Evolutionary conservation across 2,329 filamentous ascomycete species (phyloP), one percentile per base, ranked within the genome.

Genomic region (Dendrostoma leiphaemia): DNA sequence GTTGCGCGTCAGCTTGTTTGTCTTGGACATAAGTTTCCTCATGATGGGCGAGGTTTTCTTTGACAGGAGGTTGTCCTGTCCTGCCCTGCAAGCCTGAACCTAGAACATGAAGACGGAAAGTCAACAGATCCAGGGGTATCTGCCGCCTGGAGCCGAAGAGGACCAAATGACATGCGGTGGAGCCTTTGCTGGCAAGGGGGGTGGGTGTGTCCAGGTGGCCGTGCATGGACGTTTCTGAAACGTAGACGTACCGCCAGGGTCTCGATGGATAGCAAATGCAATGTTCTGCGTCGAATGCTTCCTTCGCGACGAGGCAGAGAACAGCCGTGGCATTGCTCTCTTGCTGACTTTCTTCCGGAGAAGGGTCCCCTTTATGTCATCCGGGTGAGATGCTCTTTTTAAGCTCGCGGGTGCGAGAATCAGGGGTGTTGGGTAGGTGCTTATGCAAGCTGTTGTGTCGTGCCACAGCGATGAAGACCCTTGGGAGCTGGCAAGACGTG

Each of bases 221-320:
- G 52, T 50, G 48, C 54, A 56, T 53, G 48, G 45, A 44, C 53
- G 53, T 50, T 51, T 53, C 31, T 51, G 48, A 24, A 56, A 48
- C 43, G 29, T 40, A 50, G 45, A 59, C 66, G 61, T 65, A 70
- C 67, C 62, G 57, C 57, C 62, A 51, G 63, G 51, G 62, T 65
- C 62, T 41, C 59, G 60, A 53, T 66, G 62, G 53, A 64, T 63
- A 29, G 54, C 53, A 48, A 65, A 66, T 48, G 46, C 55, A 35
- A 59, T 46, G 35, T 47, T 58, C 23, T 44, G 52, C 38, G 59
- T 58, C 50, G 63, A 65, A 61, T 59, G 61, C 41, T 62, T 60
- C 38, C 48, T 43, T 44, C 46, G 48, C 19, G 43, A 48, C 34
- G 48, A 38, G 10, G 35, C 47, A 50, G 59, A 44, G 47, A 65